Evolutionary conservation across 768 basidiomycete species (phyloP).

Genomic region (Nevesoporus exiguus): DNA sequence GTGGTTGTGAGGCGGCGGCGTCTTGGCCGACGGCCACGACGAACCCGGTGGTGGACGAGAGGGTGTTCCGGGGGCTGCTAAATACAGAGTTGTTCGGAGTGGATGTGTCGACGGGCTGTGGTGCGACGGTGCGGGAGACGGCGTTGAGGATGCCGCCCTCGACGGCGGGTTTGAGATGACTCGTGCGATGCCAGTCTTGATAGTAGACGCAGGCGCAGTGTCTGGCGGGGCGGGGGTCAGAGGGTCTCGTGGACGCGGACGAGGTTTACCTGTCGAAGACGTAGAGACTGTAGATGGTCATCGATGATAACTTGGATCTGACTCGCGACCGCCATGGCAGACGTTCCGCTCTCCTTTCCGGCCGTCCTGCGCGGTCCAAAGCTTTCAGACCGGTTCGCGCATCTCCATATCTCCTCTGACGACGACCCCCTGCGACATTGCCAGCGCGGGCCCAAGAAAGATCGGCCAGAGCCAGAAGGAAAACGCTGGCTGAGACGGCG

Average conservation of each 20-base stretch:
- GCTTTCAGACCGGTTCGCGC: constrained; percentile 49
- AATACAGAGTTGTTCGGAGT: constrained; percentile 38
- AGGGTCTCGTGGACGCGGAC: not conserved
- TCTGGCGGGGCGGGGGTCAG: constrained; percentile 38
- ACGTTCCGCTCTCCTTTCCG: constrained; percentile 65
- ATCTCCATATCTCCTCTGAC: constrained; percentile 36
- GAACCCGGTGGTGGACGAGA: constrained; percentile 60
- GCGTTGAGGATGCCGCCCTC: constrained; percentile 74
- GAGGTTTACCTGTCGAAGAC: constrained; percentile 74
- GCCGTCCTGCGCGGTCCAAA: constrained; percentile 61
- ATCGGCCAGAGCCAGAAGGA: constrained; percentile 64
- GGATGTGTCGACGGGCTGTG: constrained; percentile 29
- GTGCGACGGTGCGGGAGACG: constrained; percentile 68
- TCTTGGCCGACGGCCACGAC: constrained; percentile 61
- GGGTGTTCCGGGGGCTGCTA: constrained; percentile 62
- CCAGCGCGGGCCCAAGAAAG: constrained; percentile 36
- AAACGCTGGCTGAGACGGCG: constrained; percentile 75
- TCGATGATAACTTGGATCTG: too few relatives aligned
- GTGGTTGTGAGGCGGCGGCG: constrained; percentile 20
- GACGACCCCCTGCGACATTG: not conserved
- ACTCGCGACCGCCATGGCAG: not conserved
- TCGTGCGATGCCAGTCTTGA: constrained; percentile 89
- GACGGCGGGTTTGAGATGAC: constrained; percentile 65
- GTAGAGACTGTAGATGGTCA: constrained; percentile 92
- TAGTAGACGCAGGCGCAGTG: constrained; percentile 94